These are phyloP conservation scores for Aspergillus pseudoterreus DNA, from an alignment of 2,329 filamentous ascomycete genomes.

Conservation along the genomic window DNA sequence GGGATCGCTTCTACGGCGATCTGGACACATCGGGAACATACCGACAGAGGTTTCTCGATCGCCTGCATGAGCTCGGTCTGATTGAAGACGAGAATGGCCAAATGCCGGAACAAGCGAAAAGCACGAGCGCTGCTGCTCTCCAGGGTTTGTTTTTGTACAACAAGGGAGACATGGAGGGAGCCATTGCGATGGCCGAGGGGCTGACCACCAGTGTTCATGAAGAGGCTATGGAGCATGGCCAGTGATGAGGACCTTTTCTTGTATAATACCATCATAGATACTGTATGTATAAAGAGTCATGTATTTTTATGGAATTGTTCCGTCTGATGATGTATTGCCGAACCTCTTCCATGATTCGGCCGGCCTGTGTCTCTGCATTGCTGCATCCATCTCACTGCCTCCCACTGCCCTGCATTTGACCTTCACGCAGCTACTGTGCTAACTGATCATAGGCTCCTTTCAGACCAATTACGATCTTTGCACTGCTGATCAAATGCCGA, in stretches of 20 bases:
- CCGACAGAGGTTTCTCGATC: slow-evolving; percentile 66
- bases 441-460: too few species aligned
- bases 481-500: too few species aligned
- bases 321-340: too few species aligned
- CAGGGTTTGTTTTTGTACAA: slow-evolving; percentile 95
- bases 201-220: slow-evolving; percentile 31
- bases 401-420: too few species aligned
- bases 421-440: too few species aligned
- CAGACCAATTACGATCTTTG: too few species aligned
- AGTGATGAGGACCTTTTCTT: slow-evolving; percentile 16
- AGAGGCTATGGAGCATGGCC: slow-evolving; percentile 20
- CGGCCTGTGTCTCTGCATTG: too few species aligned
- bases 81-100: slow-evolving; percentile 56
- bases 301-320: slow-evolving; percentile 1
- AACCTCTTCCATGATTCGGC: too few species aligned
- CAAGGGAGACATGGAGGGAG: slow-evolving; percentile 84
- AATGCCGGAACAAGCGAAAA: slow-evolving; percentile 44
- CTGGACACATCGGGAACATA: slow-evolving; percentile 63
- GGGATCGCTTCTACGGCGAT: slow-evolving; percentile 92
- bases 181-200: slow-evolving; percentile 70
- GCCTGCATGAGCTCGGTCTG: slow-evolving; percentile 66
- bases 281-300: slow-evolving; percentile 1
- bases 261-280: slow-evolving; percentile 14
- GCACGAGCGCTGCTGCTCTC: slow-evolving; percentile 82
- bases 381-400: too few species aligned